Base-by-base conservation (phyloP, 192 early-diverging fungal genomes). In the Coemansia nantahalensis region DNA sequence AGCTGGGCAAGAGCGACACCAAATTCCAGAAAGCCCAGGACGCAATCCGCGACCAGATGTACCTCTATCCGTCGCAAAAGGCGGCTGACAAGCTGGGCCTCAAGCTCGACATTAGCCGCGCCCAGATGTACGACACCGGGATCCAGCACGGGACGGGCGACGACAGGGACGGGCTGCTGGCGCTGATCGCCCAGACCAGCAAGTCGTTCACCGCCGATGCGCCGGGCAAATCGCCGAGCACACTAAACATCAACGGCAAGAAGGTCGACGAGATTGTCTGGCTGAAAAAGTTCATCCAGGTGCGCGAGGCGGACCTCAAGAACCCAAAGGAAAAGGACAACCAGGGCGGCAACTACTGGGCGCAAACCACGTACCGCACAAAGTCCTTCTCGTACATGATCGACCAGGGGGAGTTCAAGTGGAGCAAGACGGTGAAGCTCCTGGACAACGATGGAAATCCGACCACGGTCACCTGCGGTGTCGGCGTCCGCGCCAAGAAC, bases 41-140 rank as follows among this genome's bases (percentile, higher is more conserved):
- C 34, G 48, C 23, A 4, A 39, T 68, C 3, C 59, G 64, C 19
- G 59, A 79, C 30, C 7, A 56, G 9, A 18, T 77, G 32, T 80
- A 82, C 52, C 72, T 51, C 31, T 33, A 17, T n/a, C 70, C 70
- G 3, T 52, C 80, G 11, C 59, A 68, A 47, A 33, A 26, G 12
- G 31, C 44, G 12, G 69, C 78, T 16, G 62, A 75, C 21, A 32
- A 32, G 12, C 35, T 68, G 8, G 65, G 65, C 0, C 41, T 79
- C 16, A 59, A 57, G 41, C 45, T 72, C 17, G 38, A 58, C 35
- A 41, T 78, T 12, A 45, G 39, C 21, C 53, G 62, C 26, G 81
- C 56, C 9, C 66, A 71, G 54, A 26, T 83, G 13, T 83, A 79
- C 45, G 79, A 83, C 39, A 64, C 79, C 0, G 65, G 58, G 0